These are phyloP conservation scores for Neolentinus lepideus DNA, from an alignment of 1,284 basidiomycete species.

Conservation along the genomic window DNA sequence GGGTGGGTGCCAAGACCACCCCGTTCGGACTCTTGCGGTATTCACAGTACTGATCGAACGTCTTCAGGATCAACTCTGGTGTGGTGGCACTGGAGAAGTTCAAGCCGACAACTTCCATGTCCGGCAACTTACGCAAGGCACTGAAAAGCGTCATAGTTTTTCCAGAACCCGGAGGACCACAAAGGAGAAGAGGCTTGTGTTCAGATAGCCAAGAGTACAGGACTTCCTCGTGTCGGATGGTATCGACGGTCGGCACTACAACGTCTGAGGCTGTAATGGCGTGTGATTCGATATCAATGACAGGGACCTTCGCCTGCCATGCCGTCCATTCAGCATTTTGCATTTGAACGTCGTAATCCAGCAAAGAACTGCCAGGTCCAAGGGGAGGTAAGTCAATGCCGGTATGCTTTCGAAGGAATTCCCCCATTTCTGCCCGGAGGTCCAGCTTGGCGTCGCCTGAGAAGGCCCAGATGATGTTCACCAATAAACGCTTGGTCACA, in stretches of 20 bases:
- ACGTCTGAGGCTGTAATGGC: slow-evolving; percentile 93
- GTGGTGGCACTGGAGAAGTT: slow-evolving; percentile 99
- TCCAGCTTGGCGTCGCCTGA: slow-evolving; percentile 94
- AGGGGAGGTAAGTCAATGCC: slow-evolving; percentile 86
- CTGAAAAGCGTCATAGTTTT: slow-evolving; percentile 99
- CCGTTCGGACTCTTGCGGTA: slow-evolving; percentile 98
- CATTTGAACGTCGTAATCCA: slow-evolving; percentile 95
- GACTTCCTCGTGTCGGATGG: slow-evolving; percentile 97
- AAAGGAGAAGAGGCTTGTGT: slow-evolving; percentile 97
- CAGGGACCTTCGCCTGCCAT: slow-evolving; percentile 91
- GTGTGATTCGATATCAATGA: slow-evolving; percentile 95
- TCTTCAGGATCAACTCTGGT: slow-evolving; percentile 96
- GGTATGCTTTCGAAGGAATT: slow-evolving; percentile 80
- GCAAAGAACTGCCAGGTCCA: slow-evolving; percentile 72
- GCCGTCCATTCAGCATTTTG: slow-evolving; percentile 81
- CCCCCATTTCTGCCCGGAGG: slow-evolving; percentile 85
- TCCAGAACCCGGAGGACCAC: slow-evolving; percentile 97
- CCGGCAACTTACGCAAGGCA: slow-evolving; percentile 93
- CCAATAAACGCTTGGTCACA: slow-evolving; percentile 83
- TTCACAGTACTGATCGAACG: slow-evolving; percentile 99
- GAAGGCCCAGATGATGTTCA: slow-evolving; percentile 97
- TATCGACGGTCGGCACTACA: slow-evolving; percentile 98
- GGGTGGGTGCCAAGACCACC: slow-evolving; percentile 86
- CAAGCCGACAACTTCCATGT: slow-evolving; percentile 98
- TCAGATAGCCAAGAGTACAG: slow-evolving; percentile 98